Conservation (phyloP, 192 early-diverging fungal genomes). For the Coemansia sp. region DNA sequence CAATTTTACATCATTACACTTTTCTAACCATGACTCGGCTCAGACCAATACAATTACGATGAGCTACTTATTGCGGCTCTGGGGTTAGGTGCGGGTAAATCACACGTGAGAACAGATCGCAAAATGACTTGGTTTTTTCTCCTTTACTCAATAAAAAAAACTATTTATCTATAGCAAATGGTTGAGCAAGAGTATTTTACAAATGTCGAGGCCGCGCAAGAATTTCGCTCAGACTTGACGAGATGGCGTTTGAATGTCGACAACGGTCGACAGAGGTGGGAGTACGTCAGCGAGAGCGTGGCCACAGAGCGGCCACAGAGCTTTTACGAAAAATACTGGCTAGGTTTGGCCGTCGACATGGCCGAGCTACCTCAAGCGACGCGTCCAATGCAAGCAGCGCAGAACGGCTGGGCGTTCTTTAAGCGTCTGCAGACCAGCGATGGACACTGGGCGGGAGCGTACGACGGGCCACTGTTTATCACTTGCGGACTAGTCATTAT, state of each 20-base stretch:
- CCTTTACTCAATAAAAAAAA: background rate
- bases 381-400: conserved; percentile 80
- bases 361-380: conserved; percentile 61
- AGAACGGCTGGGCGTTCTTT: conserved; percentile 92
- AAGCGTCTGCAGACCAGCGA: conserved; percentile 84
- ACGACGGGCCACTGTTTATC: conserved; percentile 97
- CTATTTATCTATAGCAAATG: conserved; percentile 10
- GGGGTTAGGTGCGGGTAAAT: background rate
- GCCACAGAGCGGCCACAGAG: conserved; percentile 69
- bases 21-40: no score
- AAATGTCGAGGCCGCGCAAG: conserved; percentile 30
- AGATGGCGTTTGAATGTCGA: conserved; percentile 87
- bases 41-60: no score
- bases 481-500: conserved; percentile 89
- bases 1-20: no score
- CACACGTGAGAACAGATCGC: background rate
- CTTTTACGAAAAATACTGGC: conserved; percentile 85
- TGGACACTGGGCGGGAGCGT: conserved; percentile 96
- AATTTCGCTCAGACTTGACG: conserved; percentile 69
- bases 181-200: conserved; percentile 49
- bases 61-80: background rate
- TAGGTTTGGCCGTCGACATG: conserved; percentile 67
- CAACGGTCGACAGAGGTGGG: conserved; percentile 92
- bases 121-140: background rate
- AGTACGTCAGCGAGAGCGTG: conserved; percentile 61